These are phyloP conservation scores for Moricandia arvensis DNA, from an alignment of 345 rosid species.

Conservation along the genomic window DNA sequence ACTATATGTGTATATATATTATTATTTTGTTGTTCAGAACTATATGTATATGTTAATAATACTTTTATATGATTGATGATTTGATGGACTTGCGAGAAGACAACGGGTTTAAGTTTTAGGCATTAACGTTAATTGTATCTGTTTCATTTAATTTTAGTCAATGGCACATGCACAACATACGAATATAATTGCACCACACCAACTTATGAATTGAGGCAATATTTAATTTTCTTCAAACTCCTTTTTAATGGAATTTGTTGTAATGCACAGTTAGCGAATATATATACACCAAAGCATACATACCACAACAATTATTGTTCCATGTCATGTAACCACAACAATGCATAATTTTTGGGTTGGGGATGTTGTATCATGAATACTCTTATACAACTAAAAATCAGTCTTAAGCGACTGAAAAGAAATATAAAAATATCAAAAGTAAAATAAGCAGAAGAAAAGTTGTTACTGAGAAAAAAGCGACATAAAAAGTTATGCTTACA, in stretches of 20 bases:
- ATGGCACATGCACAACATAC: conserved; percentile 31
- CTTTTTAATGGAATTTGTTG: not conserved
- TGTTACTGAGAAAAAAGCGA: conserved; percentile 11
- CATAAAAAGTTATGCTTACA: conserved; percentile 18
- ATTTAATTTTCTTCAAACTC: not conserved
- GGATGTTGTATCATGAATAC: not conserved
- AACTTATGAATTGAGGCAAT: conserved; percentile 17
- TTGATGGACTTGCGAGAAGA: not conserved
- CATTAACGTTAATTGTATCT: conserved; percentile 12
- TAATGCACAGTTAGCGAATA: not conserved
- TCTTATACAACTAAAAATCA: not conserved
- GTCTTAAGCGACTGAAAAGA: not conserved
- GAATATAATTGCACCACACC: conserved; percentile 16
- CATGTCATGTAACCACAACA: not conserved
- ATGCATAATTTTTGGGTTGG: not conserved
- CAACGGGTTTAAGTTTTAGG: not conserved
- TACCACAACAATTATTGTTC: not conserved
- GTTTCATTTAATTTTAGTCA: conserved; percentile 14
- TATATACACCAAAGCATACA: not conserved
- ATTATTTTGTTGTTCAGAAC: not conserved
- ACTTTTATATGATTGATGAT: conserved; percentile 15
- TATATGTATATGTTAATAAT: not conserved
- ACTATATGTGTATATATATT: not conserved
- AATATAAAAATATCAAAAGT: not conserved
- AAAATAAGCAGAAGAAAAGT: not conserved